Evolutionary conservation across 2,329 filamentous ascomycete species (phyloP).

Genomic region (Colletotrichum sp.): DNA sequence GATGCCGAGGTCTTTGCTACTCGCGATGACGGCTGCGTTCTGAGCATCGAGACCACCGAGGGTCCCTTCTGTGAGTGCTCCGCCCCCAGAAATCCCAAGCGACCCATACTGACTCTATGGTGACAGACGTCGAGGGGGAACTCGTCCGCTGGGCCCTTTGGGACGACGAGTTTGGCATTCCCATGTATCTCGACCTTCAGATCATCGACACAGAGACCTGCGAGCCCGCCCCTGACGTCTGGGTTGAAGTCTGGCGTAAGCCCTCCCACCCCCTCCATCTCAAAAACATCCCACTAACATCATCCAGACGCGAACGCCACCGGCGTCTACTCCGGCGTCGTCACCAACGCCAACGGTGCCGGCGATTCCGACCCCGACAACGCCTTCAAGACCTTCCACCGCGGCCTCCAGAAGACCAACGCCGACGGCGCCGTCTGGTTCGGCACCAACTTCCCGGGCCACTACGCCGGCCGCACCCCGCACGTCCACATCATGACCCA

Average conservation of each 20-base stretch:
- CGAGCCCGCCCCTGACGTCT: background rate
- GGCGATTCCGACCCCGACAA: background rate
- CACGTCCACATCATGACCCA: slow-evolving; percentile 36
- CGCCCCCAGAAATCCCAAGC: too few relatives aligned
- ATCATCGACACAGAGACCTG: slow-evolving; percentile 19
- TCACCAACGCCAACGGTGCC: background rate
- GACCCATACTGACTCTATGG: background rate
- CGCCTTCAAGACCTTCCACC: background rate
- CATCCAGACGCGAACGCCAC: slow-evolving; percentile 6
- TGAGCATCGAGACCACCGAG: background rate
- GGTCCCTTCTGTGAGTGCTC: background rate
- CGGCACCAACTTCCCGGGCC: slow-evolving; percentile 47
- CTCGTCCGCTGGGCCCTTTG: background rate
- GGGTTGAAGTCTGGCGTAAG: slow-evolving; percentile 14
- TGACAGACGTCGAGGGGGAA: slow-evolving; percentile 11
- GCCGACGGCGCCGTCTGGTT: slow-evolving; percentile 35
- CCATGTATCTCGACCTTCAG: slow-evolving; percentile 11
- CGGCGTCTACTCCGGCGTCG: slow-evolving; percentile 13
- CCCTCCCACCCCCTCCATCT: background rate
- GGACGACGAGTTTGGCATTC: background rate
- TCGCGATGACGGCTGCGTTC: slow-evolving; percentile 5
- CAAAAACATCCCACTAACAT: background rate
- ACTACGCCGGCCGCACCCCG: slow-evolving; percentile 48
- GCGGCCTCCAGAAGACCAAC: slow-evolving; percentile 24
- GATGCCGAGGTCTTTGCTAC: slow-evolving; percentile 7